Conservation (phyloP, 1,139 yeast species). For the Saccharomycopsis hybrid region DNA sequence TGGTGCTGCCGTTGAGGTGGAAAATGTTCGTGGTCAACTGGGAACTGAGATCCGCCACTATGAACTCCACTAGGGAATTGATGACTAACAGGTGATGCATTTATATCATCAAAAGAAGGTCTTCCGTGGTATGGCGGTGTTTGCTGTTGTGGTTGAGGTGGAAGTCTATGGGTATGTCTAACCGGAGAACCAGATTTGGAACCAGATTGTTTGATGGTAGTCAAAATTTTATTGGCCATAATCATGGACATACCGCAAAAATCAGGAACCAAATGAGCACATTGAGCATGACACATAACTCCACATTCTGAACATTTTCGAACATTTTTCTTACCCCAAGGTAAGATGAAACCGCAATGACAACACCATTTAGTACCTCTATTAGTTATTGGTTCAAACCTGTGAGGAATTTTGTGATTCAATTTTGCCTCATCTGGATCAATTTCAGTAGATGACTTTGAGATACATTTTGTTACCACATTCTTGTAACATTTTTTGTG, state of each 20-base stretch:
- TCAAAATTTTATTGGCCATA: constrained; percentile 83
- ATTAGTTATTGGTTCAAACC: constrained; percentile 84
- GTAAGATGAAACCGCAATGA: constrained; percentile 93
- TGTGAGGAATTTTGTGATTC: constrained; percentile 94
- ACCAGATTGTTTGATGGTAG: constrained; percentile 50
- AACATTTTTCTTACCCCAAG: constrained; percentile 93
- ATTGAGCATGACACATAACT: constrained; percentile 85
- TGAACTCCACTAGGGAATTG: background rate
- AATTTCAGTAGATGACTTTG: constrained; percentile 77
- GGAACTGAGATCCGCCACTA: too few species aligned
- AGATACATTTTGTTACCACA: constrained; percentile 92
- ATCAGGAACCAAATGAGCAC: constrained; percentile 94
- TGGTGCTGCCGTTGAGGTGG: too few species aligned
- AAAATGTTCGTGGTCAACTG: too few species aligned
- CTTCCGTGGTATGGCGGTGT: background rate
- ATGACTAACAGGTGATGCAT: background rate
- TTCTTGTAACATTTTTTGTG: constrained; percentile 92
- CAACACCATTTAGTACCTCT: constrained; percentile 99
- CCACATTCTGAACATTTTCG: constrained; percentile 95
- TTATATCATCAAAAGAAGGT: background rate
- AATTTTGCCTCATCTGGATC: constrained; percentile 86
- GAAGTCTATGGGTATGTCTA: background rate
- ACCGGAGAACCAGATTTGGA: constrained; percentile 10
- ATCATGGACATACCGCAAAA: constrained; percentile 99
- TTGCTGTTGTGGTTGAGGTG: background rate